These are phyloP conservation scores for Boletus rufocinnamomeus DNA, from an alignment of 768 basidiomycete genomes.

Conservation along the genomic window DNA sequence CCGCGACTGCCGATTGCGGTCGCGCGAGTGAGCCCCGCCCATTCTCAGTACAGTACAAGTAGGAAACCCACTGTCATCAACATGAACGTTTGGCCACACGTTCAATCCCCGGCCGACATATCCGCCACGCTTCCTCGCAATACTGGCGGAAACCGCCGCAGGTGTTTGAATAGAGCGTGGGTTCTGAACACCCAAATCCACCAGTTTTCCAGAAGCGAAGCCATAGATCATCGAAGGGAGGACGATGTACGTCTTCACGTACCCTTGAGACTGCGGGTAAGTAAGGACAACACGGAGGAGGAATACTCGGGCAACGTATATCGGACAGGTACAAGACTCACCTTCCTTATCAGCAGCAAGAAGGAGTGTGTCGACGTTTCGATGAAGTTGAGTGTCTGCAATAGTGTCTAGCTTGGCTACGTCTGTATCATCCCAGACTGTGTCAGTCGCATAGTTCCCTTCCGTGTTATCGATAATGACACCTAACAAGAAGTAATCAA, in stretches of 20 bases:
- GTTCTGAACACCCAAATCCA: constrained; percentile 49
- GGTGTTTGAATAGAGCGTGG: constrained; percentile 59
- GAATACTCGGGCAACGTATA: background rate
- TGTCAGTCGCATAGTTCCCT: constrained; percentile 40
- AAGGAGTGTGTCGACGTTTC: constrained; percentile 50
- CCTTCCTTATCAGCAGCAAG: constrained; percentile 51
- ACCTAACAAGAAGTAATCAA: constrained; percentile 26
- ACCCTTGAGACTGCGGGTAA: constrained; percentile 15
- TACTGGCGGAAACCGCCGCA: constrained; percentile 41
- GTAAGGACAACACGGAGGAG: background rate
- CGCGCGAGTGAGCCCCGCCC: background rate
- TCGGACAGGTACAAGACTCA: constrained; percentile 15
- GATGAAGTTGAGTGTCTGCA: constrained; percentile 45
- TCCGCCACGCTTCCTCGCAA: constrained; percentile 54
- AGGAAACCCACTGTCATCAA: constrained; percentile 43
- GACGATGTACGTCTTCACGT: constrained; percentile 43
- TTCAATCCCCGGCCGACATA: constrained; percentile 61
- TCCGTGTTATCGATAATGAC: constrained; percentile 46
- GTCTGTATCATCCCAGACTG: constrained; percentile 52
- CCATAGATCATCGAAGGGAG: constrained; percentile 64
- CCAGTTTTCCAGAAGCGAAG: constrained; percentile 48
- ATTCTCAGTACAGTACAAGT: background rate
- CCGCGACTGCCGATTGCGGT: constrained; percentile 26
- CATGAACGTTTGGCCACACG: constrained; percentile 60
- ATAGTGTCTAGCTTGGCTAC: constrained; percentile 48